Base-by-base conservation (phyloP, 331 rosid species). In the Stylosanthes scabra region DNA sequence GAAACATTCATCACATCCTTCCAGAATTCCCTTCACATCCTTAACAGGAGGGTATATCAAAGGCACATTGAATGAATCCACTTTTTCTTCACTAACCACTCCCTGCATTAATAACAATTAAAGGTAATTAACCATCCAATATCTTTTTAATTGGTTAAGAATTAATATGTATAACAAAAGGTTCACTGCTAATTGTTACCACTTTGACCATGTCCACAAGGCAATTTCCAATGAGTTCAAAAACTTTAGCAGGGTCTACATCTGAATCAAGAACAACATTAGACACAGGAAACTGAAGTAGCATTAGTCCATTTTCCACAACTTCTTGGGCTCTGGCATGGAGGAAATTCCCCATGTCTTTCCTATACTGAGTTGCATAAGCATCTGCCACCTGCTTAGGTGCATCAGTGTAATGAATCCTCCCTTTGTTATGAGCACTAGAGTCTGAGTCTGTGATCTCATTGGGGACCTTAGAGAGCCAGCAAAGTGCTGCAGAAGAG, bases 351-450 rank as follows among this genome's bases (percentile, higher is more conserved):
- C 47, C 66, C 74, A 81, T 74, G 28, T 81, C 88, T 47, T 8
- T 50, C 3, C n/a, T 10, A 69, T 51, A 78, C 61, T 81, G 84
- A 29, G 34, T 42, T 2, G 74, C 27, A 37, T 75, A 81, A 11
- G 86, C 85, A 61, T 81, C 68, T 14, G 47, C 65, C 46, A 78
- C 82, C 60, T 78, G 66, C 6, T 46, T 57, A 11, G 81, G 52
- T 13, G 78, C 76, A 71, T 59, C 52, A 4, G 51, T 3, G 34
- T 66, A 75, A 13, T 57, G 63, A 42, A 81, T 71, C 42, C 80
- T 62, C 40, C 86, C 86, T 7, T 78, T 84, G 63, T 84, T 84
- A 77, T 80, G 78, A n/a, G 88, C 74, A 37, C 60, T 56, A 61
- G 61, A 81, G 0, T 2, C 31, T 71, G 27, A 63, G 28, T 84